Evolutionary conservation across 164 flowering plant species (phyloP).

Genomic region (Buxus sempervirens): DNA sequence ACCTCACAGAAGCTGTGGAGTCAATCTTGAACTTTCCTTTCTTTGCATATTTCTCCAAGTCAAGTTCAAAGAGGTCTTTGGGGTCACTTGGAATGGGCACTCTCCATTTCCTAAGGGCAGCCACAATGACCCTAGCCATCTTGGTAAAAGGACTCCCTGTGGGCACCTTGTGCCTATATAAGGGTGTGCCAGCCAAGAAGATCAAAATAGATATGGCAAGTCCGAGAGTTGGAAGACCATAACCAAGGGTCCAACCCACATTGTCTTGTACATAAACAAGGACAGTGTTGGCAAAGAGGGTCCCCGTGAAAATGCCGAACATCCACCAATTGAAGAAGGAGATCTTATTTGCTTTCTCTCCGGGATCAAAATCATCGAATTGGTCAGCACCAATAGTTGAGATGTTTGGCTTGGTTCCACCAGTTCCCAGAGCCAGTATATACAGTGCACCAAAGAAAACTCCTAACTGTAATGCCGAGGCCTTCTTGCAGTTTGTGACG

Average conservation of each 20-base stretch:
- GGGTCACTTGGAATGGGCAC: constrained; percentile 44
- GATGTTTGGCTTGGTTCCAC: no score
- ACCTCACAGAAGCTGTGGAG: constrained; percentile 51
- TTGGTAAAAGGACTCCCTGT: constrained; percentile 58
- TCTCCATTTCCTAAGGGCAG: constrained; percentile 48
- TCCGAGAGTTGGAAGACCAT: constrained; percentile 58
- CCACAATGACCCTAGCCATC: constrained; percentile 59
- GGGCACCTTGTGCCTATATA: constrained; percentile 56
- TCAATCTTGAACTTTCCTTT: constrained; percentile 48
- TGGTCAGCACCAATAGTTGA: constrained; percentile 28
- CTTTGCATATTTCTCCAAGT: constrained; percentile 35
- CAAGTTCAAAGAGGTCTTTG: constrained; percentile 57
- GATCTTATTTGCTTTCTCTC: constrained; percentile 55
- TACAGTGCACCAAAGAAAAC: constrained; percentile 63
- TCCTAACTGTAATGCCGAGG: constrained; percentile 7
- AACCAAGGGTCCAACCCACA: constrained; percentile 70
- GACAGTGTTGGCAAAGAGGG: constrained; percentile 65
- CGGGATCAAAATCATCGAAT: constrained; percentile 65
- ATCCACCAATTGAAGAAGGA: constrained; percentile 91
- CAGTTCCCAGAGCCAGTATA: constrained; percentile 23
- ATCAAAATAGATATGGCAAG: constrained; percentile 43
- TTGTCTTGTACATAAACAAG: constrained; percentile 74
- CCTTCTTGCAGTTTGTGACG: no score
- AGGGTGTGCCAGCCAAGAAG: constrained; percentile 54
- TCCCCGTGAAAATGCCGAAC: constrained; percentile 67